Percentiles rank a stretch among this genome's conserved stretches.
Evolutionary conservation across 2,329 filamentous ascomycete genomes (phyloP).

Genomic region (Colletotrichum cordylinicola): DNA sequence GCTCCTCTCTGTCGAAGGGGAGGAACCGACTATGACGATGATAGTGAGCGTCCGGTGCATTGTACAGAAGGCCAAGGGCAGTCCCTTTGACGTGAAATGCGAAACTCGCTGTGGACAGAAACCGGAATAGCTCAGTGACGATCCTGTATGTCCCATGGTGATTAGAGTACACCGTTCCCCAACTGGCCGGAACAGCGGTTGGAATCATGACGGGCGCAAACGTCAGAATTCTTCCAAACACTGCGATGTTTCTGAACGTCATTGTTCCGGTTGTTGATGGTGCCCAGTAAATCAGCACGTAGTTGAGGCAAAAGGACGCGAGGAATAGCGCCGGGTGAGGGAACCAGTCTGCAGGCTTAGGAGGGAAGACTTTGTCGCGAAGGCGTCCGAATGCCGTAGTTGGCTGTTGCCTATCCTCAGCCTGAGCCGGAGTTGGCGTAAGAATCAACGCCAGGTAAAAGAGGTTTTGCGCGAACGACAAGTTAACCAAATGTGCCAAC

Average conservation of each 20-base stretch:
- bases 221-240: slow-evolving; percentile 42
- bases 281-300: slow-evolving; percentile 38
- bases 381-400: slow-evolving; percentile 33
- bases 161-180: slow-evolving; percentile 50
- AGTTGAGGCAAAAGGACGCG: slow-evolving; percentile 37
- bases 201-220: slow-evolving; percentile 53
- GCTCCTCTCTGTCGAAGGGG: slow-evolving; percentile 50
- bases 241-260: slow-evolving; percentile 39
- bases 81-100: slow-evolving; percentile 52
- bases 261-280: slow-evolving; percentile 46
- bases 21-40: slow-evolving; percentile 54
- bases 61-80: slow-evolving; percentile 47
- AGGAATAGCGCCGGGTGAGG: slow-evolving; percentile 43
- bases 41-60: slow-evolving; percentile 50
- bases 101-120: slow-evolving; percentile 48
- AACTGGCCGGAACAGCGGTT: slow-evolving; percentile 51
- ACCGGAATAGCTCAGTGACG: slow-evolving; percentile 52
- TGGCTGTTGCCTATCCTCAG: slow-evolving; percentile 30
- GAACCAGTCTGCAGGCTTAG: slow-evolving; percentile 50
- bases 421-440: slow-evolving; percentile 53
- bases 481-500: slow-evolving; percentile 63
- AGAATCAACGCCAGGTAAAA: slow-evolving; percentile 66
- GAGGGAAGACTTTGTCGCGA: slow-evolving; percentile 36
- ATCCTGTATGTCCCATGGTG: slow-evolving; percentile 43
- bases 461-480: slow-evolving; percentile 68